Evolutionary conservation across 1,284 basidiomycete genomes (phyloP).

Genomic region (Gymnopus androsaceus): DNA sequence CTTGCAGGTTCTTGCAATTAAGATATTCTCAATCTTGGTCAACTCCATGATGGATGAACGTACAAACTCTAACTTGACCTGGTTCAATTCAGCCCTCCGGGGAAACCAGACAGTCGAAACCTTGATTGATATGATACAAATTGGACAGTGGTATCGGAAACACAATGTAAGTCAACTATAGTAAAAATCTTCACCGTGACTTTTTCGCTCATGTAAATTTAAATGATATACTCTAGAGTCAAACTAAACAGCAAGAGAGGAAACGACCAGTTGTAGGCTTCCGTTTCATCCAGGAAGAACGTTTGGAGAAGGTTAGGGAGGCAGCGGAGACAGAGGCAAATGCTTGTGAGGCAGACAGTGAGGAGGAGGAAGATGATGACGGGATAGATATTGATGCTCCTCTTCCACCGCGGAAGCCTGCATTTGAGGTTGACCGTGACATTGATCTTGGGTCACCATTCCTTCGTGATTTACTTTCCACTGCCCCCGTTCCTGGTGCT

Average conservation of each 20-base stretch:
- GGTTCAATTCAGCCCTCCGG: conserved; percentile 33
- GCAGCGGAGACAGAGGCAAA: not conserved
- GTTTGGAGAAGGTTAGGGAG: not conserved
- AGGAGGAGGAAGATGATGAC: not conserved
- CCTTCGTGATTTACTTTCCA: too few species aligned
- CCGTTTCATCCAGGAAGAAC: not conserved
- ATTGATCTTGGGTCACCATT: too few species aligned
- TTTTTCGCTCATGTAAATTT: too few species aligned
- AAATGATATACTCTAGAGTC: not conserved
- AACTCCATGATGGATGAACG: conserved; percentile 43
- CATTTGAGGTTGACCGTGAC: too few species aligned
- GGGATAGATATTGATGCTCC: not conserved
- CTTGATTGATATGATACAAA: conserved; percentile 32
- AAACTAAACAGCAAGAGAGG: not conserved
- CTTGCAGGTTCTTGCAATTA: conserved; percentile 29
- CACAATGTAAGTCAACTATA: not conserved
- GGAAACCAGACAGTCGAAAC: conserved; percentile 27
- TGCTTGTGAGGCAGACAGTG: not conserved
- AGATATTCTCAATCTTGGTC: conserved; percentile 33
- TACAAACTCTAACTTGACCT: conserved; percentile 39
- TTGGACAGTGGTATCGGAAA: conserved; percentile 25
- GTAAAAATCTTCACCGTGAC: too few species aligned
- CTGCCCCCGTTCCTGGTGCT: too few species aligned
- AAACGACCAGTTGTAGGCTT: not conserved
- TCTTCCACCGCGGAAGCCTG: not conserved